Evolutionary conservation across 1,284 basidiomycete species (phyloP).

Genomic region (Athelia sp.): DNA sequence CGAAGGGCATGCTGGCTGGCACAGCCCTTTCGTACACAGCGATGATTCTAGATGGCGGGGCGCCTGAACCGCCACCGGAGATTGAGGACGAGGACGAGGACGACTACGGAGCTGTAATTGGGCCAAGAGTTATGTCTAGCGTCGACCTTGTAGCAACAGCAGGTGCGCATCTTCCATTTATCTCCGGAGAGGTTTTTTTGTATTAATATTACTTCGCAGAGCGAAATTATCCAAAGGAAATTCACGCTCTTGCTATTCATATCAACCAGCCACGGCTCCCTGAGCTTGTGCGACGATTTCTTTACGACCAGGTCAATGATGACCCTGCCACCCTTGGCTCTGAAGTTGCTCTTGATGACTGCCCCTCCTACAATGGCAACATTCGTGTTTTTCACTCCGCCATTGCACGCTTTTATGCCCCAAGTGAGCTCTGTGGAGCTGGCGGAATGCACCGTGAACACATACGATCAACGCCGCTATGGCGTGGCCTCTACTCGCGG

Average conservation of each 20-base stretch:
- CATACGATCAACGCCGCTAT: constrained; percentile 19
- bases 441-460: constrained; percentile 22
- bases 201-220: background rate
- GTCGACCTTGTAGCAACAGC: background rate
- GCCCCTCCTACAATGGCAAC: constrained; percentile 5
- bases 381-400: constrained; percentile 23
- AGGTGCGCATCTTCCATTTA: background rate
- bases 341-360: constrained; percentile 8
- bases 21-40: background rate
- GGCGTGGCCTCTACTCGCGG: constrained; percentile 10
- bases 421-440: constrained; percentile 21
- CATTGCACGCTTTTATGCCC: constrained; percentile 21
- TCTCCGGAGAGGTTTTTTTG: background rate
- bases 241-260: constrained; percentile 3
- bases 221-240: background rate
- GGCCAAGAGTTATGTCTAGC: background rate
- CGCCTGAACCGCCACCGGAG: background rate
- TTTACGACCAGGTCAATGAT: constrained; percentile 18
- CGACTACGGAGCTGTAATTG: background rate
- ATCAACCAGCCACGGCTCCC: constrained; percentile 13
- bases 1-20: background rate
- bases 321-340: constrained; percentile 5
- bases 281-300: constrained; percentile 16
- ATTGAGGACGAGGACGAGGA: background rate
- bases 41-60: background rate